These are phyloP conservation scores for Euphorbia peplus DNA, from an alignment of 345 rosid species.

Conservation along the genomic window DNA sequence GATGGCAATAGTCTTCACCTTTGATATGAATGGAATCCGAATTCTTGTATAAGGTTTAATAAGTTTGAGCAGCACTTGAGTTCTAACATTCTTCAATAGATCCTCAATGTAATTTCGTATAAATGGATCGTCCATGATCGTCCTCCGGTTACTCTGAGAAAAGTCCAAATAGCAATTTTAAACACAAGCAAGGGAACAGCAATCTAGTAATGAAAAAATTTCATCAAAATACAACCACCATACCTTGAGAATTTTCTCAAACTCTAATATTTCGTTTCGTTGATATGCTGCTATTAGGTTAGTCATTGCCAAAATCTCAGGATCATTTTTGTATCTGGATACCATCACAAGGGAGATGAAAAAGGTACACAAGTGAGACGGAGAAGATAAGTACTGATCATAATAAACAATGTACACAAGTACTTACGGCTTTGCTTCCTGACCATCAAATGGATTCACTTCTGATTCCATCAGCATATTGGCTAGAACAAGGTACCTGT, in stretches of 20 bases:
- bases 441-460: constrained; percentile 99
- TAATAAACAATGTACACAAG: neutral
- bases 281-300: constrained; percentile 97
- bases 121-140: constrained; percentile 98
- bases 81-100: constrained; percentile 93
- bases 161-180: constrained; percentile 3
- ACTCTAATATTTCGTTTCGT: constrained; percentile 92
- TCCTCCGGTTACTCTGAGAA: constrained; percentile 78
- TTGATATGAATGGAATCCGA: constrained; percentile 84
- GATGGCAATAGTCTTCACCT: constrained; percentile 35
- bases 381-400: neutral
- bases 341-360: constrained; percentile 3
- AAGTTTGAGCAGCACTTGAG: constrained; percentile 95
- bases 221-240: neutral
- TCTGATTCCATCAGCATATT: constrained; percentile 99
- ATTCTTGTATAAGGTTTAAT: constrained; percentile 96
- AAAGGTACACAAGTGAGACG: constrained; percentile 1
- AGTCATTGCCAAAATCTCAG: constrained; percentile 98
- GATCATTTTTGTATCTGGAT: constrained; percentile 91
- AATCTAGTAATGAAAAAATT: neutral
- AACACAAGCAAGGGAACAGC: neutral
- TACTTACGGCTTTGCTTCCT: constrained; percentile 99
- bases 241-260: constrained; percentile 97
- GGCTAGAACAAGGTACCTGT: constrained; percentile 94
- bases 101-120: constrained; percentile 96